Percentiles rank a stretch among this genome's conserved stretches.
Evolutionary conservation across 2,329 filamentous ascomycete genomes (phyloP).

Genomic region (Tolypocladium inflatum): DNA sequence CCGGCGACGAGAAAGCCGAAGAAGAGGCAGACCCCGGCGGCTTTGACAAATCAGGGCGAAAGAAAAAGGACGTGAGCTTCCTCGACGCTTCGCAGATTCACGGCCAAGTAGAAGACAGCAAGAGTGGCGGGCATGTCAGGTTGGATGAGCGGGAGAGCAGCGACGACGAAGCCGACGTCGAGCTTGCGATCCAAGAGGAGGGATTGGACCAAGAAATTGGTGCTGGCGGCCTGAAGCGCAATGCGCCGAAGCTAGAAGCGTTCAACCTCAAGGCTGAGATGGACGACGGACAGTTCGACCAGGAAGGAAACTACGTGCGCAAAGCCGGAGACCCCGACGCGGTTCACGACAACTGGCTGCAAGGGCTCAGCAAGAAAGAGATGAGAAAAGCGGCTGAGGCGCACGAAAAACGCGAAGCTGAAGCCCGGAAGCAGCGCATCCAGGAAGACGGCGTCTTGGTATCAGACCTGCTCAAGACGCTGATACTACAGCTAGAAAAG

Average conservation of each 20-base stretch:
- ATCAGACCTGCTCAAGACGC: slow-evolving; percentile 59
- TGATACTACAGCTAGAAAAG: slow-evolving; percentile 66
- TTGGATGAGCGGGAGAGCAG: slow-evolving; percentile 47
- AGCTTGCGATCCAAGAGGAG: slow-evolving; percentile 61
- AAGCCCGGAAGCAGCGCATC: slow-evolving; percentile 59
- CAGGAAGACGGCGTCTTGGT: slow-evolving; percentile 68
- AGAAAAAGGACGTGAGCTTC: slow-evolving; percentile 53
- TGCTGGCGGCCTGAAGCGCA: slow-evolving; percentile 79
- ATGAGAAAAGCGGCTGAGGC: slow-evolving; percentile 83
- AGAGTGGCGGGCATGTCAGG: slow-evolving; percentile 62
- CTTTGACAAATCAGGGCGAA: slow-evolving; percentile 38
- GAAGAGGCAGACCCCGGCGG: slow-evolving; percentile 21
- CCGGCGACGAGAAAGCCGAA: slow-evolving; percentile 46
- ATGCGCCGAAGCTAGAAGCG: slow-evolving; percentile 88
- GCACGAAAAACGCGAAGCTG: slow-evolving; percentile 74
- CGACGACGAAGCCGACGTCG: slow-evolving; percentile 60
- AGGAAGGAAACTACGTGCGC: slow-evolving; percentile 81
- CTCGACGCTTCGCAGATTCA: slow-evolving; percentile 57
- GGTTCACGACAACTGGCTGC: slow-evolving; percentile 84
- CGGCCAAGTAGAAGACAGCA: slow-evolving; percentile 68
- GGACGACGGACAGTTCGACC: slow-evolving; percentile 88
- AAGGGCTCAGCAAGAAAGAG: slow-evolving; percentile 87
- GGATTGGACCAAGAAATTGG: slow-evolving; percentile 84
- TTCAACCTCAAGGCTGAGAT: slow-evolving; percentile 91
- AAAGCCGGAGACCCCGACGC: slow-evolving; percentile 85